Percentiles rank a stretch among this genome's conserved stretches.
Conservation (phyloP, 2,329 filamentous ascomycete genomes). For the Aspergillus floridensis region DNA sequence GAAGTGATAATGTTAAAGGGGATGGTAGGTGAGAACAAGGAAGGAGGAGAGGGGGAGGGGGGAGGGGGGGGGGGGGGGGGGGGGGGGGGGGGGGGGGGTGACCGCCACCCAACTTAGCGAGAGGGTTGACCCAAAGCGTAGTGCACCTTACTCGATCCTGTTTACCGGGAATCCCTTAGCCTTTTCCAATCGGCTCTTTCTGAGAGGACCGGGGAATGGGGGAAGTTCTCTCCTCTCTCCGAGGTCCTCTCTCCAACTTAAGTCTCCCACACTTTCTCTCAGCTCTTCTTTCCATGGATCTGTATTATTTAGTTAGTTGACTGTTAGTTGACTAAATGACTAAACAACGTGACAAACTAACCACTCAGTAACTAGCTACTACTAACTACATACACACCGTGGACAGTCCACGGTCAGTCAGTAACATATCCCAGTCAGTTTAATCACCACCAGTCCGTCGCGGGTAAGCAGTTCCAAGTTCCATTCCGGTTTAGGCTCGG, state of each 20-base stretch:
- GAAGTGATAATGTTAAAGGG: no score
- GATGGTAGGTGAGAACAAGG: no score
- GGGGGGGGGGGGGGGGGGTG: no score
- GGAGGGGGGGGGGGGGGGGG: no score
- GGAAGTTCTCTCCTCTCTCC: not conserved
- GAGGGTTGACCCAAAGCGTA: not conserved
- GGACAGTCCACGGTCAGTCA: no score
- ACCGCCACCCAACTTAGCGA: conserved; percentile 1
- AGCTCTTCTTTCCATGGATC: not conserved
- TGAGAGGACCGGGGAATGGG: not conserved
- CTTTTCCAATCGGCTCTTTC: not conserved
- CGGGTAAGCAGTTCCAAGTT: conserved; percentile 16
- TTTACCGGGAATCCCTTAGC: not conserved
- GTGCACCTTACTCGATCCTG: conserved; percentile 5
- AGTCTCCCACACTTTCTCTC: not conserved
- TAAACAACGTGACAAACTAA: no score
- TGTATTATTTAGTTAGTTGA: no score
- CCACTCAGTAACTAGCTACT: not conserved
- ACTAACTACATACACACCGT: no score
- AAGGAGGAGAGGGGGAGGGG: no score
- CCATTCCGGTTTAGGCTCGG: not conserved
- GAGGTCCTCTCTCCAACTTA: no score
- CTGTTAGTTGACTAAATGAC: no score
- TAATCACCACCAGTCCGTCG: not conserved
- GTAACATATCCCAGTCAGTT: no score